phyloP scores from a whole-genome alignment of 1,284 basidiomycete species.

The Apiotrichum akiyoshidainum region DNA sequence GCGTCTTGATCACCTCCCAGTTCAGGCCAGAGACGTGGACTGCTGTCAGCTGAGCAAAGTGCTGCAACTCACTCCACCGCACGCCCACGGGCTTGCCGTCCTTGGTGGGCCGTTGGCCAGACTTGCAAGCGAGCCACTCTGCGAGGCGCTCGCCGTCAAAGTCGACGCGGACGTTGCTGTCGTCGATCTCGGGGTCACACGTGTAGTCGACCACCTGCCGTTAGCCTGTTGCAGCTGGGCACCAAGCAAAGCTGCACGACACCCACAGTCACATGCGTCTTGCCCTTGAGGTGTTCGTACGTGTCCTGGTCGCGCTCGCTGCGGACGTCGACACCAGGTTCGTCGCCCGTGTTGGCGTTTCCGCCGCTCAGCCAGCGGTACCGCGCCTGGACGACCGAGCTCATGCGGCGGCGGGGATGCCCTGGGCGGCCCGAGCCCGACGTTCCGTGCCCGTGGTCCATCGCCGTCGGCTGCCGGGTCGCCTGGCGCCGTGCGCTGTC shows the following conservation, averaged over 20 bases:
- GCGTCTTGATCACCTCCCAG: conserved; percentile 49
- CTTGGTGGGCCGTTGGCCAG: conserved; percentile 29
- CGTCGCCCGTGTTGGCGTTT: conserved; percentile 45
- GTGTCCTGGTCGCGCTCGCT: conserved; percentile 42
- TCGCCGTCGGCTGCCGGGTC: not conserved
- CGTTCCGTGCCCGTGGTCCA: not conserved
- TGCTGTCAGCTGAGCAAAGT: conserved; percentile 9
- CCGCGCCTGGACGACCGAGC: conserved; percentile 8
- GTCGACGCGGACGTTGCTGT: conserved; percentile 42
- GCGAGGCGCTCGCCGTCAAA: conserved; percentile 41
- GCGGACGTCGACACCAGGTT: conserved; percentile 51
- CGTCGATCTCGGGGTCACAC: conserved; percentile 37
- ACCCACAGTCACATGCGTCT: conserved; percentile 36
- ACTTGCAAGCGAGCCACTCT: conserved; percentile 42
- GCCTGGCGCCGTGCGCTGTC: not conserved
- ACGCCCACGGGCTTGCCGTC: conserved; percentile 41
- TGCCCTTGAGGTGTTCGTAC: conserved; percentile 37
- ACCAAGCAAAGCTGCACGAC: too few species aligned
- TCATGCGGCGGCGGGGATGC: not conserved
- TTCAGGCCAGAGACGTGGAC: conserved; percentile 50
- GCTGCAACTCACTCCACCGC: conserved; percentile 40
- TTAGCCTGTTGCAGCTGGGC: not conserved
- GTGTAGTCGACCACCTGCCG: conserved; percentile 48
- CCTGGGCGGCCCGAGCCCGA: not conserved
- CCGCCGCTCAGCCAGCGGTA: conserved; percentile 36